Evolutionary conservation across 2,329 filamentous ascomycete species (phyloP).

Genomic region (Elsinoe perseae): DNA sequence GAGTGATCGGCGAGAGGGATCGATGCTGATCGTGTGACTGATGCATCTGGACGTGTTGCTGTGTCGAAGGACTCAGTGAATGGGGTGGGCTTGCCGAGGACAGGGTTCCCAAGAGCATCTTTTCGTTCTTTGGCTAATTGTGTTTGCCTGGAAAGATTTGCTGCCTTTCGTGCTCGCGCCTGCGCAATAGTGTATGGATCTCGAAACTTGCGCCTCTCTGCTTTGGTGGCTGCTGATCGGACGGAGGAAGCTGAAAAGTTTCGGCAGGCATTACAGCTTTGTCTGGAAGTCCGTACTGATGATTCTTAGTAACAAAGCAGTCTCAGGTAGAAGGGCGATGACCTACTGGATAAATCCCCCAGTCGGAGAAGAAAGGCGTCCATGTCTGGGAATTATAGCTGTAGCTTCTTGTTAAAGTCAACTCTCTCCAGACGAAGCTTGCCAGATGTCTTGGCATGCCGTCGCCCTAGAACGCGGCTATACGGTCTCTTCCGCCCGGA

Average conservation of each 20-base stretch:
- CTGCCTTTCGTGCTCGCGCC: constrained; percentile 72
- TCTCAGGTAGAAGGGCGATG: not conserved
- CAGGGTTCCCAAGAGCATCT: constrained; percentile 62
- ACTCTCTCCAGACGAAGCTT: constrained; percentile 6
- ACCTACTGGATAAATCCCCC: constrained; percentile 5
- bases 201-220: constrained; percentile 58
- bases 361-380: constrained; percentile 10
- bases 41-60: constrained; percentile 36
- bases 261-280: constrained; percentile 22
- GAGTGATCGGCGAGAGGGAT: constrained; percentile 22
- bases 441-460: constrained; percentile 1
- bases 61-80: constrained; percentile 77
- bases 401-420: not conserved
- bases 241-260: constrained; percentile 57
- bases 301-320: not conserved
- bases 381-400: not conserved
- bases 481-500: not conserved
- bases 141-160: constrained; percentile 67
- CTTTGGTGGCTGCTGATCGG: constrained; percentile 48
- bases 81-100: constrained; percentile 70
- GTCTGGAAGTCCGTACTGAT: constrained; percentile 4
- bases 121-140: constrained; percentile 60
- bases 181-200: constrained; percentile 80
- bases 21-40: constrained; percentile 6
- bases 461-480: not conserved